Evolutionary conservation across 495 filamentous ascomycete species (phyloP).

Genomic region (Trichoderma orchidacearum): DNA sequence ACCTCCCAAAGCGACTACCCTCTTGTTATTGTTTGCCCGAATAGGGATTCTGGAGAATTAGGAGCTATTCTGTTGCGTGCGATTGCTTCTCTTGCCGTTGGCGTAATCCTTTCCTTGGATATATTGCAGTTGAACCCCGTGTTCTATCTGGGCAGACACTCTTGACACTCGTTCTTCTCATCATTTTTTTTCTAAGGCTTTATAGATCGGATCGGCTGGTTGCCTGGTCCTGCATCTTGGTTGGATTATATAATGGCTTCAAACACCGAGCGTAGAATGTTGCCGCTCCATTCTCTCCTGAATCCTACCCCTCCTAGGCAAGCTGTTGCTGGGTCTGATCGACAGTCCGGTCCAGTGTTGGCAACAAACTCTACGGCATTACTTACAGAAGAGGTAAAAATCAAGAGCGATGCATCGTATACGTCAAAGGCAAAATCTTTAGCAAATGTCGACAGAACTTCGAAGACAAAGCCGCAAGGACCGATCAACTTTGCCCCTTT

Average conservation of each 20-base stretch:
- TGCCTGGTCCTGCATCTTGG: neutral
- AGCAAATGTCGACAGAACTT: constrained; percentile 46
- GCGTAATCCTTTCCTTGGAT: neutral
- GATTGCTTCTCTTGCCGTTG: neutral
- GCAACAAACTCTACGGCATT: neutral
- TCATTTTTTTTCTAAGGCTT: neutral
- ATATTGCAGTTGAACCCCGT: neutral
- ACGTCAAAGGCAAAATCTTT: constrained; percentile 9
- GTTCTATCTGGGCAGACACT: neutral
- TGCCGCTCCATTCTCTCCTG: constrained; percentile 44
- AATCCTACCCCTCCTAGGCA: constrained; percentile 39
- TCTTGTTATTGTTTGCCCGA: neutral
- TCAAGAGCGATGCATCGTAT: neutral
- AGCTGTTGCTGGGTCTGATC: neutral
- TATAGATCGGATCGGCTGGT: neutral
- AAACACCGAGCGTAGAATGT: constrained; percentile 17
- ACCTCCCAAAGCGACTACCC: neutral
- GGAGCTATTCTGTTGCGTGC: neutral
- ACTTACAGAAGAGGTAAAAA: neutral
- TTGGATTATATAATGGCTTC: neutral
- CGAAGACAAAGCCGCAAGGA: constrained; percentile 43
- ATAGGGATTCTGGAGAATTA: neutral
- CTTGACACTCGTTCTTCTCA: neutral
- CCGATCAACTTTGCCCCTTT: constrained; percentile 53
- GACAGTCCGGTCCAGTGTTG: neutral